Percentiles rank a stretch among this genome's conserved stretches.
Evolutionary conservation across 768 basidiomycete genomes (phyloP).

Genomic region (Phanerochaete carnosa): DNA sequence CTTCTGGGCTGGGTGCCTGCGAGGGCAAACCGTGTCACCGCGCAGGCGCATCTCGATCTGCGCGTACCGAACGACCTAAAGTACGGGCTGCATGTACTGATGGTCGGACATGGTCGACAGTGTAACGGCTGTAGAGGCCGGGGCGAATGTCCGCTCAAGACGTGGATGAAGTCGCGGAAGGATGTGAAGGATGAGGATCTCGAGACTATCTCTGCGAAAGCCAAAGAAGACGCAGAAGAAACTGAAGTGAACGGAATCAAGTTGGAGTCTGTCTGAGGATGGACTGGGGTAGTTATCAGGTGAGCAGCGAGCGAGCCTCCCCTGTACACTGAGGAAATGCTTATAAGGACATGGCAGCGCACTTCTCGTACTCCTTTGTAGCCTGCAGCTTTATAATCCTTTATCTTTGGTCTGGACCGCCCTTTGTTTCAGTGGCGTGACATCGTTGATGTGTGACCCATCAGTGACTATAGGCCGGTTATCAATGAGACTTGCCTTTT

Average conservation of each 20-base stretch:
- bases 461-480: not conserved
- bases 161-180: constrained; percentile 29
- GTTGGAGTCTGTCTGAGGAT: not conserved
- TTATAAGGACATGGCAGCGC: not conserved
- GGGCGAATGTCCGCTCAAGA: constrained; percentile 34
- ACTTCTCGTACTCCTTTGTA: not conserved
- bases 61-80: constrained; percentile 50
- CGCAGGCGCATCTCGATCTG: constrained; percentile 57
- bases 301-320: not conserved
- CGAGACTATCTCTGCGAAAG: constrained; percentile 12
- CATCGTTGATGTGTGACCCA: not conserved
- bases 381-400: not conserved
- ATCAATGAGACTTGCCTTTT: constrained; percentile 5
- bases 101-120: constrained; percentile 53
- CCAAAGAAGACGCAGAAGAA: constrained; percentile 6
- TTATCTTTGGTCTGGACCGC: not conserved
- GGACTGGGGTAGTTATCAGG: not conserved
- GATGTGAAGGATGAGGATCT: constrained; percentile 15
- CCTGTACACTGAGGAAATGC: not conserved
- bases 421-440: not conserved
- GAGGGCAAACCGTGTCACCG: constrained; percentile 43
- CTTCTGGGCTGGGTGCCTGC: constrained; percentile 49
- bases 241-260: constrained; percentile 5
- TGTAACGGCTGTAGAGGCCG: constrained; percentile 48
- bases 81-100: constrained; percentile 54